A percentile compares a stretch with the other conserved stretches of the same genome.
Evolutionary conservation across 352 stramenopile genomes (phyloP).

Genomic region (Thraustochytrium sp.): DNA sequence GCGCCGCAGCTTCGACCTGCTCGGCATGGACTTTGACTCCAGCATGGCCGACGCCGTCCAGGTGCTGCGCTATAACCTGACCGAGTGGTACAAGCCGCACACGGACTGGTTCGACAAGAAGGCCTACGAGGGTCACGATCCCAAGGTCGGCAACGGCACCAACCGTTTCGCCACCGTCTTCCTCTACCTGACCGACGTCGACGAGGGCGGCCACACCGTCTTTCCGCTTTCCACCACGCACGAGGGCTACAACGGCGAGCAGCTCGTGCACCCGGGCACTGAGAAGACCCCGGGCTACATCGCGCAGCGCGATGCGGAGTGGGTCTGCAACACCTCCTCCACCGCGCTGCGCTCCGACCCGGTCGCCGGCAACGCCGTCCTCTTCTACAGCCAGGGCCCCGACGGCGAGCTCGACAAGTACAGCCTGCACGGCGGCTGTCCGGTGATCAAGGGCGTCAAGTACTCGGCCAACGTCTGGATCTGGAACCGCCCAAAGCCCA

Average conservation of each 20-base stretch:
- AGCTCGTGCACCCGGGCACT: slow-evolving; percentile 55
- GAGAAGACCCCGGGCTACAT: slow-evolving; percentile 42
- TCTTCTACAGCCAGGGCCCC: slow-evolving; percentile 94
- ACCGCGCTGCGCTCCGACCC: slow-evolving; percentile 57
- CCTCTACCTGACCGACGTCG: slow-evolving; percentile 92
- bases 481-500: slow-evolving; percentile 45
- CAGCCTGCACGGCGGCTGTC: slow-evolving; percentile 85
- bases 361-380: slow-evolving; percentile 78
- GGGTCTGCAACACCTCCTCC: slow-evolving; percentile 18
- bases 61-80: slow-evolving; percentile 36
- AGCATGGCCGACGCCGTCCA: slow-evolving; percentile 29
- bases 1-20: slow-evolving; percentile 10
- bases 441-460: slow-evolving; percentile 85
- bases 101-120: slow-evolving; percentile 43
- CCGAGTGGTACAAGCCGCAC: slow-evolving; percentile 46
- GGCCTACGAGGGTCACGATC: slow-evolving; percentile 35
- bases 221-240: slow-evolving; percentile 72
- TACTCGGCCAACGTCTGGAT: slow-evolving; percentile 95
- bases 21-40: slow-evolving; percentile 38
- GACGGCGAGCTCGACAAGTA: slow-evolving; percentile 80
- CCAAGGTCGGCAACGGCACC: slow-evolving; percentile 52
- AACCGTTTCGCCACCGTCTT: slow-evolving; percentile 94
- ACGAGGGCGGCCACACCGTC: slow-evolving; percentile 92
- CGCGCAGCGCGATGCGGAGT: slow-evolving; percentile 10
- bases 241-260: slow-evolving; percentile 57